Evolutionary conservation across 352 stramenopile species (phyloP).

Genomic region (Phytophthora podocarpi): DNA sequence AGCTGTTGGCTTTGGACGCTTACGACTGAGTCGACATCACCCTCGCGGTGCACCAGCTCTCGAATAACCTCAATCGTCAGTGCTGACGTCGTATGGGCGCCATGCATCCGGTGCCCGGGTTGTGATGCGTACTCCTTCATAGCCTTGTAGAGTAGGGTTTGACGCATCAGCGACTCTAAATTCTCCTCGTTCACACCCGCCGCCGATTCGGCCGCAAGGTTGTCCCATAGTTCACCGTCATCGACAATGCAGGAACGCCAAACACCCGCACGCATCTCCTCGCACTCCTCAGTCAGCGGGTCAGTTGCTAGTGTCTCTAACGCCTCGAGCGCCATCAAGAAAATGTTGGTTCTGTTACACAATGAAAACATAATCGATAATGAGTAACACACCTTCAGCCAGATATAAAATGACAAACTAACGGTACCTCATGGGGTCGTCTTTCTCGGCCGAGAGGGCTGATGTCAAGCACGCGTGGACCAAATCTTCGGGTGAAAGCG

Average conservation of each 20-base stretch:
- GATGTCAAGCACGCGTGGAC: constrained; percentile 58
- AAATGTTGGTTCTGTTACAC: constrained; percentile 57
- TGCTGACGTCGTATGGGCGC: constrained; percentile 16
- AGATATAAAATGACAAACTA: neutral
- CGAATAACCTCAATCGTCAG: constrained; percentile 72
- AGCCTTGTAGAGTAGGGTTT: constrained; percentile 69
- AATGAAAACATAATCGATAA: neutral
- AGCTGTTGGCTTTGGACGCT: constrained; percentile 61
- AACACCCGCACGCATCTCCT: constrained; percentile 44
- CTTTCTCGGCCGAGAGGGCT: constrained; percentile 40
- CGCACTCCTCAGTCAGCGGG: constrained; percentile 40
- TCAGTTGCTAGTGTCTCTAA: constrained; percentile 58
- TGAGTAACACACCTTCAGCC: neutral
- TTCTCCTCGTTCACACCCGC: constrained; percentile 67
- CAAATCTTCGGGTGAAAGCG: constrained; percentile 50
- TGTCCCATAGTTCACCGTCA: constrained; percentile 66
- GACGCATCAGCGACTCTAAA: constrained; percentile 65
- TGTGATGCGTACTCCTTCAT: constrained; percentile 60
- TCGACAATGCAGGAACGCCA: constrained; percentile 66
- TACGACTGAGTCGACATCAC: constrained; percentile 48
- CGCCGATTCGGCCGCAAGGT: constrained; percentile 54
- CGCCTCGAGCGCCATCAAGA: constrained; percentile 74
- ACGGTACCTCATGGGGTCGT: constrained; percentile 59
- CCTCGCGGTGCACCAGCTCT: constrained; percentile 63
- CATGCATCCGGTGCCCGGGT: constrained; percentile 15